Conservation (phyloP, 257 asterid species). For the Ligustrum vulgare region DNA sequence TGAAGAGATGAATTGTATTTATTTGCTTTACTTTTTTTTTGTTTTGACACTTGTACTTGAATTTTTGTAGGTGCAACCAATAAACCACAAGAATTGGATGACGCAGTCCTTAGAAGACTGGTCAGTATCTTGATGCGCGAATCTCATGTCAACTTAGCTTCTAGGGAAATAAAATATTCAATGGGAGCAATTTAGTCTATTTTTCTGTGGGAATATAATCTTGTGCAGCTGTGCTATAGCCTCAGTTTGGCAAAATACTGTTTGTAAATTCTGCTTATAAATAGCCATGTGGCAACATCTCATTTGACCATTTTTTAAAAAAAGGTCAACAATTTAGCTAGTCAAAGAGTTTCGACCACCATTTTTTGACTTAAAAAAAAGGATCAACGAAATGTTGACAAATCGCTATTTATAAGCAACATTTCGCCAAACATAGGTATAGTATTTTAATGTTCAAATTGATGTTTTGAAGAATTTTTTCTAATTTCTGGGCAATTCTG, state of each 20-base stretch:
- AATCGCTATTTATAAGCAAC: too few relatives aligned
- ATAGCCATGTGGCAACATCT: too few relatives aligned
- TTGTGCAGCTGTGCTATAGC: not conserved
- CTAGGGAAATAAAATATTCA: not conserved
- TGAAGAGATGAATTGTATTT: not conserved
- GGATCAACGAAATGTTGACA: too few relatives aligned
- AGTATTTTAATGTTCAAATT: not conserved
- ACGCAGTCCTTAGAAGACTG: slow-evolving; percentile 99
- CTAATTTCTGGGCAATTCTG: not conserved
- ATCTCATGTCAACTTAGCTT: not conserved
- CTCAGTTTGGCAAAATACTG: too few relatives aligned
- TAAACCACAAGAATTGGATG: slow-evolving; percentile 98
- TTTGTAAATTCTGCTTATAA: too few relatives aligned
- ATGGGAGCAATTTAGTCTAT: not conserved
- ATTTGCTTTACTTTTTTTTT: slow-evolving; percentile 6
- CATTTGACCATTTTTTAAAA: too few relatives aligned
- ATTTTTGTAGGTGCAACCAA: slow-evolving; percentile 89
- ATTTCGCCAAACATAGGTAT: not conserved
- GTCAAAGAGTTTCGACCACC: too few relatives aligned
- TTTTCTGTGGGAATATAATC: not conserved
- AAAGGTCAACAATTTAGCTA: too few relatives aligned
- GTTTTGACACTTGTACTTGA: slow-evolving; percentile 19
- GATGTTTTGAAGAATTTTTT: not conserved
- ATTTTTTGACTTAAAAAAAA: too few relatives aligned
- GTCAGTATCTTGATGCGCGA: slow-evolving; percentile 49